phyloP scores from a whole-genome alignment of 768 basidiomycete species.

The Tricholoma saponaceum region DNA sequence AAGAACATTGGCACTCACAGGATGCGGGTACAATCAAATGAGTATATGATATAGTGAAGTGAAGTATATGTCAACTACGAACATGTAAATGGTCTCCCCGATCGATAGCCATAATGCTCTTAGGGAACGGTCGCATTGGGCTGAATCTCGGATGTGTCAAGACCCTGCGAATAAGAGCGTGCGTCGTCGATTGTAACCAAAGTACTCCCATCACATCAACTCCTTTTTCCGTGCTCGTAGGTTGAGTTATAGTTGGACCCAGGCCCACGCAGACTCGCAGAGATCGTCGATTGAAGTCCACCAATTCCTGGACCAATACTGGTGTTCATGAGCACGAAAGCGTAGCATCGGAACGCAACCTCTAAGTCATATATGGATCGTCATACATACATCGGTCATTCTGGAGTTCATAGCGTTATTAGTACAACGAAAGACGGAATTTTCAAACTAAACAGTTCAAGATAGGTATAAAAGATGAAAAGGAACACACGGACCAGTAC shows the following conservation, averaged over 20 bases:
- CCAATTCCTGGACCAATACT: no score
- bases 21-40: not conserved
- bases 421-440: not conserved
- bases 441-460: not conserved
- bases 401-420: not conserved
- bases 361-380: not conserved
- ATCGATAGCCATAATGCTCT: not conserved
- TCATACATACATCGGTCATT: not conserved
- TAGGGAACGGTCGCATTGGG: no score
- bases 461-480: not conserved
- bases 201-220: not conserved
- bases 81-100: not conserved
- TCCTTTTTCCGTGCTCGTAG: no score
- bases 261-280: not conserved
- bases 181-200: not conserved
- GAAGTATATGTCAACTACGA: not conserved
- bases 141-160: no score
- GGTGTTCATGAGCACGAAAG: not conserved
- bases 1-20: not conserved
- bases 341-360: not conserved
- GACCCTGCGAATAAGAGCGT: not conserved
- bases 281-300: not conserved
- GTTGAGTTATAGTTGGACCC: no score
- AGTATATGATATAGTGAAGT: not conserved
- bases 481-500: not conserved